phyloP scores from a whole-genome alignment of 306 rosid species.

The Cucumis melo region DNA sequence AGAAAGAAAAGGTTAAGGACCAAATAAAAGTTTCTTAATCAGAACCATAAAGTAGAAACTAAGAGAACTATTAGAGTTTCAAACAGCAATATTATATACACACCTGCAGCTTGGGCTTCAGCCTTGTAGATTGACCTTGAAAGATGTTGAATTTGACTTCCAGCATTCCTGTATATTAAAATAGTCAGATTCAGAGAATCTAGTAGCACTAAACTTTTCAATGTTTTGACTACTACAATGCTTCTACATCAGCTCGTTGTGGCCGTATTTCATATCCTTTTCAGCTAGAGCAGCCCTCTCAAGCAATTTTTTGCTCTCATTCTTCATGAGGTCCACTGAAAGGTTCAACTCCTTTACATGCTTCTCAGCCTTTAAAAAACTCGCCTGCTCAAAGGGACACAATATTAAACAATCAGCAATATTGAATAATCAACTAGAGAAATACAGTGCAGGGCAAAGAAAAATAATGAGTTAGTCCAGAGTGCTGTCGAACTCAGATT shows the following conservation, averaged over 20 bases:
- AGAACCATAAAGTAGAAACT: not conserved
- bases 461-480: not conserved
- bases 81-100: not conserved
- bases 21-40: not conserved
- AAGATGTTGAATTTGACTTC: conserved; percentile 51
- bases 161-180: conserved; percentile 41
- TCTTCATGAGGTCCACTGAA: conserved; percentile 66
- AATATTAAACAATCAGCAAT: not conserved
- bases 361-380: conserved; percentile 62
- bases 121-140: conserved; percentile 48
- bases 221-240: not conserved
- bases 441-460: not conserved
- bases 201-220: not conserved
- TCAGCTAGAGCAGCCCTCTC: conserved; percentile 77
- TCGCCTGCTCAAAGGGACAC: conserved; percentile 37
- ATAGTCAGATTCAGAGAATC: conserved; percentile 6
- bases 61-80: not conserved
- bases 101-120: conserved; percentile 67
- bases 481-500: not conserved
- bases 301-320: conserved; percentile 71
- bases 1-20: not conserved
- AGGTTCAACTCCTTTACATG: conserved; percentile 52
- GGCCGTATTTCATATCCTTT: conserved; percentile 75
- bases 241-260: conserved; percentile 50
- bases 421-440: not conserved